These are phyloP conservation scores for Rubroboletus satanas DNA, from an alignment of 768 basidiomycete genomes.

Conservation along the genomic window DNA sequence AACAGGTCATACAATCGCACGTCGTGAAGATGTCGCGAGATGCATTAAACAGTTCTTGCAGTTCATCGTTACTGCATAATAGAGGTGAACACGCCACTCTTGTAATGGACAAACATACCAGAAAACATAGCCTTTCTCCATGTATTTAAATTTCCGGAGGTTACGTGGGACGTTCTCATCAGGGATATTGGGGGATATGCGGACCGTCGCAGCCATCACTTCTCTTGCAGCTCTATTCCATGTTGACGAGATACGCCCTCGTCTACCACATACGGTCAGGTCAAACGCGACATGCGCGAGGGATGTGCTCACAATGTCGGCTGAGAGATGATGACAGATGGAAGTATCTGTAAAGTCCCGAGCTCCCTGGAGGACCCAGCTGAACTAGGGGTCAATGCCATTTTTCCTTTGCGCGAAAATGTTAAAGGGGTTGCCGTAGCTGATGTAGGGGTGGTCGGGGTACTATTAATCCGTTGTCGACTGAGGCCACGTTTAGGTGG, in stretches of 20 bases:
- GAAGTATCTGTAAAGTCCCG: conserved; percentile 3
- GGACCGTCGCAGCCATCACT: conserved; percentile 30
- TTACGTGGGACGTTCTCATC: conserved; percentile 40
- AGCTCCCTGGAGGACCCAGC: conserved; percentile 11
- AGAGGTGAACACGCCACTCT: conserved; percentile 6
- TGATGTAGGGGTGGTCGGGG: conserved; percentile 8
- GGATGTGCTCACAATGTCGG: conserved; percentile 19
- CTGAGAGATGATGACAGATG: conserved; percentile 18
- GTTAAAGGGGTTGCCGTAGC: neutral
- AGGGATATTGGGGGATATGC: conserved; percentile 33
- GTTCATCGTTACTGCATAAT: conserved; percentile 14
- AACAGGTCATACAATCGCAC: conserved; percentile 44
- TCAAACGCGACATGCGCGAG: neutral
- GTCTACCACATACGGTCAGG: conserved; percentile 14
- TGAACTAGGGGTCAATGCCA: conserved; percentile 6
- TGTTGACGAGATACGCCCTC: conserved; percentile 22
- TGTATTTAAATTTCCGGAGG: conserved; percentile 44
- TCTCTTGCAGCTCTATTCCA: conserved; percentile 31
- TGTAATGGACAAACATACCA: conserved; percentile 27
- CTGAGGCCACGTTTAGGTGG: conserved; percentile 4
- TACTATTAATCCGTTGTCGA: conserved; percentile 2
- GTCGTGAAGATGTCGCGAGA: conserved; percentile 36
- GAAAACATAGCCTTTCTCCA: conserved; percentile 52
- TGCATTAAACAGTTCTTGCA: conserved; percentile 20
- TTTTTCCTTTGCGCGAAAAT: conserved; percentile 5